Base-by-base conservation (phyloP, 371 early-diverging fungal species). In the Apophysomyces elegans region DNA sequence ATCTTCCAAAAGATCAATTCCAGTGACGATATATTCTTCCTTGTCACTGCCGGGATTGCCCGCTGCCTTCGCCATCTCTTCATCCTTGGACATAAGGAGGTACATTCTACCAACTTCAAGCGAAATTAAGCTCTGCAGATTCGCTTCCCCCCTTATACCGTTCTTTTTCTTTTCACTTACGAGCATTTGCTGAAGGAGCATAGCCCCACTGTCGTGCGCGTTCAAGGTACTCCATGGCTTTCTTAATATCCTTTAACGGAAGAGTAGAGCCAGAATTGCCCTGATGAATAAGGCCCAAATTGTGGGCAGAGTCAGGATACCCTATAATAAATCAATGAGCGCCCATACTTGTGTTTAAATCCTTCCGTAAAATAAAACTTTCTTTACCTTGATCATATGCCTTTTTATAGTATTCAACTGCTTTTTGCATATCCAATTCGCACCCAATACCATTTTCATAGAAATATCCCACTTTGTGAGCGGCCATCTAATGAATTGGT, bases 231-330 rank as follows among this genome's bases (percentile, higher is more conserved):
- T 81, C 78, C 13, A 85, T 74, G 2, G 87, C 75, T 62, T 81
- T 72, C 63, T 84, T 74, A 35, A 79, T 69, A 58, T 84, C 80
- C 59, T 77, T 80, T 65, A 71, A 71, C 50, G 75, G 63, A 16
- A 66, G 62, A 7, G 77, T 76, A 36, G 74, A 76, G 14, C 73
- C 61, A 32, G 66, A 68, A 56, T 77, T 80, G 26, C 84, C 87
- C 68, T 87, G 86, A 66, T 84, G 74, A 43, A 87, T 83, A 64
- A 87, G 71, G 37, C 79, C 87, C 32, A 87, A 69, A 68, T 87
- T 87, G 61, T 87, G 87, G 3, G 86, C 87, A 58, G 84, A 74
- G 54, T 87, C 87, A 26, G 87, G 87, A 64, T 80, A 87, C 5
- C 87, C 85, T 85, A 67, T 43, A 21, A 5, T 32, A 56, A 56